phyloP scores from a whole-genome alignment of 345 rosid species.

The Camelina neglecta region DNA sequence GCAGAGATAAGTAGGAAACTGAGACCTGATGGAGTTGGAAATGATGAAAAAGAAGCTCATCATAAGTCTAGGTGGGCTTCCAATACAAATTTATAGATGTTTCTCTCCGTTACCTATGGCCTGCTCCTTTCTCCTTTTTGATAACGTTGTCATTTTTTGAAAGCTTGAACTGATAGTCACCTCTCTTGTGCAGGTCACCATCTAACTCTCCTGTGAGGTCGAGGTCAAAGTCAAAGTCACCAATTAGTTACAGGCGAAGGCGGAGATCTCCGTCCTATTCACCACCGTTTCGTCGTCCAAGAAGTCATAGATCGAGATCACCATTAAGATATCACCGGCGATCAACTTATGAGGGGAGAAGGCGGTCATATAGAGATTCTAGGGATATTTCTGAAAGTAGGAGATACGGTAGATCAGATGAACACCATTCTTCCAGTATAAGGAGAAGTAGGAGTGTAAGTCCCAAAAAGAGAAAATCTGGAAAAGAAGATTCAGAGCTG shows the following conservation, averaged over 20 bases:
- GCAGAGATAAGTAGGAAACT: constrained; percentile 92
- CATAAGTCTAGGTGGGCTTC: constrained; percentile 64
- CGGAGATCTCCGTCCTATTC: constrained; percentile 74
- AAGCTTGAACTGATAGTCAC: constrained; percentile 10
- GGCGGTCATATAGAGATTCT: constrained; percentile 59
- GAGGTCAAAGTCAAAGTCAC: constrained; percentile 81
- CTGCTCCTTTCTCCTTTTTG: background rate
- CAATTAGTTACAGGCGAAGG: constrained; percentile 64
- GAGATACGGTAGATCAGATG: constrained; percentile 65
- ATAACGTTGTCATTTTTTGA: background rate
- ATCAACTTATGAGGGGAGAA: constrained; percentile 65
- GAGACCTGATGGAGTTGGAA: constrained; percentile 77
- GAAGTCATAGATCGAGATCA: constrained; percentile 75
- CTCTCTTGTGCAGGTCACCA: constrained; percentile 66
- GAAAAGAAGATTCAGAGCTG: constrained; percentile 57
- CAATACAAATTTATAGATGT: background rate
- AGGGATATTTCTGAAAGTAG: constrained; percentile 58
- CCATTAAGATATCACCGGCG: constrained; percentile 61
- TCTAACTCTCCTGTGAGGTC: constrained; percentile 66
- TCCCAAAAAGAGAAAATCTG: constrained; percentile 64
- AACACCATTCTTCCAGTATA: constrained; percentile 58
- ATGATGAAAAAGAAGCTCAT: constrained; percentile 63
- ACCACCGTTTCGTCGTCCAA: constrained; percentile 60
- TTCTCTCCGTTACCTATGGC: constrained; percentile 5
- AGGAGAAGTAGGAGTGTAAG: constrained; percentile 80